Percentiles rank a stretch among this genome's conserved stretches.
Conservation (phyloP, 306 rosid species). For the Calophaca sinica region DNA sequence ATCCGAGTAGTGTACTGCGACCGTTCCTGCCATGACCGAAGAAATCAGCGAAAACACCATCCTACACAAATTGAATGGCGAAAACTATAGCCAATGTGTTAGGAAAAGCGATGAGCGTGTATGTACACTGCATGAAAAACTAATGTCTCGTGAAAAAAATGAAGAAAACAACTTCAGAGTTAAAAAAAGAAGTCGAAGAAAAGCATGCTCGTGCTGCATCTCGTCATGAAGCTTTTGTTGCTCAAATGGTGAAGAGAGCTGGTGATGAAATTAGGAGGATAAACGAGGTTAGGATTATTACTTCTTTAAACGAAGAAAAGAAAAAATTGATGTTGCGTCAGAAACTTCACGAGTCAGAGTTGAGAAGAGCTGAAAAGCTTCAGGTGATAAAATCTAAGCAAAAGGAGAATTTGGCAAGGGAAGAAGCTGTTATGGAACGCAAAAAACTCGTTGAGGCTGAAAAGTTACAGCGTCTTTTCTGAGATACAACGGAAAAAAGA, state of each 20-base stretch:
- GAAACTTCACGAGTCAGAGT: conserved; percentile 94
- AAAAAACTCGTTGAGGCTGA: conserved; percentile 94
- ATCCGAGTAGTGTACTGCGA: no score
- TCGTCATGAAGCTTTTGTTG: conserved; percentile 96
- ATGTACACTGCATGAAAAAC: conserved; percentile 86
- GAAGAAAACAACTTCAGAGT: conserved; percentile 85
- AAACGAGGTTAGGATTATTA: conserved; percentile 94
- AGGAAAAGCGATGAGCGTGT: conserved; percentile 93
- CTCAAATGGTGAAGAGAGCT: conserved; percentile 98
- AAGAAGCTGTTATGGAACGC: conserved; percentile 96
- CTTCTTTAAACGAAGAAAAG: conserved; percentile 93
- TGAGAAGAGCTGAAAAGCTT: conserved; percentile 98
- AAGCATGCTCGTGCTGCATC: conserved; percentile 96
- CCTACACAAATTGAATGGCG: no score
- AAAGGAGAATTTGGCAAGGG: conserved; percentile 96
- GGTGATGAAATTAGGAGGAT: conserved; percentile 99
- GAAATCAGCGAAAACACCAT: no score
- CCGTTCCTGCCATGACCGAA: no score
- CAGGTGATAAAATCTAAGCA: conserved; percentile 94
- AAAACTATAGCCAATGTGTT: no score
- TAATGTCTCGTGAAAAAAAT: conserved; percentile 94
- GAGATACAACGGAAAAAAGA: conserved; percentile 96
- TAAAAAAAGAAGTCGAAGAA: conserved; percentile 91
- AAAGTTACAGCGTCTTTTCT: conserved; percentile 95
- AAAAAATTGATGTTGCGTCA: conserved; percentile 88